These are phyloP conservation scores for Camellia lanceoleosa DNA, from an alignment of 148 eudicot species.

Conservation along the genomic window DNA sequence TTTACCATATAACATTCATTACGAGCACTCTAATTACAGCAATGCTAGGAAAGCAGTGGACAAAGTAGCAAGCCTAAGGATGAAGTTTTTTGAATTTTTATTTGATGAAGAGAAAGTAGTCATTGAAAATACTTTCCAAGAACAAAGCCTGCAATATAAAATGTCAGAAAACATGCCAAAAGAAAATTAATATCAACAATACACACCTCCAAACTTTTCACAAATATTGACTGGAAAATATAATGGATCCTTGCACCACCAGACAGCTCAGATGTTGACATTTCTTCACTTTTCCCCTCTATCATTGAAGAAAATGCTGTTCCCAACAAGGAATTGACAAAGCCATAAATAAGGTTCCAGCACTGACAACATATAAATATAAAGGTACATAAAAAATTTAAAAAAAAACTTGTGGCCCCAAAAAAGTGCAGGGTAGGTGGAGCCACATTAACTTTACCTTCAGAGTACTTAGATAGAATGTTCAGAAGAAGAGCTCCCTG, in stretches of 20 bases:
- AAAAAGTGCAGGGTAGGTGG: background rate
- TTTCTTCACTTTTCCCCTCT: slow-evolving; percentile 91
- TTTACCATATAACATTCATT: background rate
- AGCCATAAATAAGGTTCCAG: background rate
- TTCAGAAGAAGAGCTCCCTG: slow-evolving; percentile 84
- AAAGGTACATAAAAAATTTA: background rate
- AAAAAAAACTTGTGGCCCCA: background rate
- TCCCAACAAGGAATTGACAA: slow-evolving; percentile 25
- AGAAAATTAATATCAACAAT: slow-evolving; percentile 8
- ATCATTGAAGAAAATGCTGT: slow-evolving; percentile 91
- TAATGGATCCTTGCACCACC: slow-evolving; percentile 97
- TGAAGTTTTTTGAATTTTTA: background rate
- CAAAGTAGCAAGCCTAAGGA: background rate
- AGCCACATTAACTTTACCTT: slow-evolving; percentile 44
- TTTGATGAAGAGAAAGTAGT: background rate
- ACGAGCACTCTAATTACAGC: background rate
- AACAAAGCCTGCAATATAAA: slow-evolving; percentile 1
- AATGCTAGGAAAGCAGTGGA: background rate
- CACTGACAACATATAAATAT: background rate
- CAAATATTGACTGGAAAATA: slow-evolving; percentile 90
- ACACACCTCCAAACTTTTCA: slow-evolving; percentile 88
- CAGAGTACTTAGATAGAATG: slow-evolving; percentile 84
- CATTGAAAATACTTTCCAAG: background rate
- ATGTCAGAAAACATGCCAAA: background rate
- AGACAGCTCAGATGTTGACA: slow-evolving; percentile 94